Evolutionary conservation across 108 stramenopile genomes (phyloP).

Genomic region (Discostella pseudostelligera): DNA sequence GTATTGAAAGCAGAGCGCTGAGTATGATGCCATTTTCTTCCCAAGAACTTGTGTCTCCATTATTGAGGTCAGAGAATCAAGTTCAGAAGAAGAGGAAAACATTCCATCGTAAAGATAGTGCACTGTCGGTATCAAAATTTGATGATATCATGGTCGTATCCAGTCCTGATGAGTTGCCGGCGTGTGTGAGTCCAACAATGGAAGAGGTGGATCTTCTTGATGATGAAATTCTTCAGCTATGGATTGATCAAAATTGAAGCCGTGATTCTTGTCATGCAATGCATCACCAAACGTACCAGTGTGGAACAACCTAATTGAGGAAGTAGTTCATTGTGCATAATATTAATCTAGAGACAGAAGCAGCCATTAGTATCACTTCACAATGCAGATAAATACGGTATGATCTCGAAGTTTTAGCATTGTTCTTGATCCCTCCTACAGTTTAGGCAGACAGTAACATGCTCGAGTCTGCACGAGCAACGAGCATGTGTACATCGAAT

Average conservation of each 20-base stretch:
- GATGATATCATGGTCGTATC: not conserved
- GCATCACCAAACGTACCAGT: not conserved
- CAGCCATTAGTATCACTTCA: too few relatives aligned
- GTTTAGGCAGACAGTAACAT: too few relatives aligned
- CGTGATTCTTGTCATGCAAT: too few relatives aligned
- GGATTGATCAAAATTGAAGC: conserved; percentile 3
- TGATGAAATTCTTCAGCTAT: conserved; percentile 35
- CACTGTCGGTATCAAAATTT: not conserved
- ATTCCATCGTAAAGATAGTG: conserved; percentile 14
- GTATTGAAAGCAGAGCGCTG: conserved; percentile 20
- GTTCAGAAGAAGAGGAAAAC: conserved; percentile 12
- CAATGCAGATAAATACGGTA: too few relatives aligned
- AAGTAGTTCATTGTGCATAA: too few relatives aligned
- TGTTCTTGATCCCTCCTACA: too few relatives aligned
- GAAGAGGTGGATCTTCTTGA: conserved; percentile 33
- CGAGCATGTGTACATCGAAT: too few relatives aligned
- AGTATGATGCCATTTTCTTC: conserved; percentile 4
- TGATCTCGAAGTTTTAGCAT: too few relatives aligned
- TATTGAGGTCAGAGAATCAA: conserved; percentile 5
- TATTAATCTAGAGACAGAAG: too few relatives aligned
- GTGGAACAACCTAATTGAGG: not conserved
- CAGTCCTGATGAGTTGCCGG: not conserved
- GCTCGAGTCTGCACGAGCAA: too few relatives aligned
- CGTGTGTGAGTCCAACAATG: conserved; percentile 8
- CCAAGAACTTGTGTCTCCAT: not conserved